Evolutionary conservation across 345 rosid species (phyloP), one percentile per base, ranked within the genome.

Genomic region (Kernera saxatilis): DNA sequence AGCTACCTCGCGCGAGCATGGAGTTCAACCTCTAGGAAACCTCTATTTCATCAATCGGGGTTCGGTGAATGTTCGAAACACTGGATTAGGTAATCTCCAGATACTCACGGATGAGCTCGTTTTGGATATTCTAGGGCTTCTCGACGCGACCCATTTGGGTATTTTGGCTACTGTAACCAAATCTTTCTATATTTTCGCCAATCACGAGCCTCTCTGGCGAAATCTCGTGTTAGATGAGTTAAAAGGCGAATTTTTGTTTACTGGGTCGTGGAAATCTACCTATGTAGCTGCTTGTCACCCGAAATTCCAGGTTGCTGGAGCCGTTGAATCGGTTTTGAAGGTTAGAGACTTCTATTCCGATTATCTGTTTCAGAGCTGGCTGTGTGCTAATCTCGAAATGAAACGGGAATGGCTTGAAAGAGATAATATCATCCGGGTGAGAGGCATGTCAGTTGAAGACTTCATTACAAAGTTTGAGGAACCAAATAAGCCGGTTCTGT

Each of bases 371-470:
- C 99, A 91, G 82, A 91, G 95, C 55, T 94, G 99, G 99, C 73
- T 94, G 25, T 94, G 97, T 82, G 97, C 99, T 43, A 94, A 86
- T 81, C 89, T 94, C 56, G 99, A 89, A 75, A 91, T 94, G 97
- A 94, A 87, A 79, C 84, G 83, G 2, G 92, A 89, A 69, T 94
- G 99, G 99, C 90, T 94, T 26, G 83, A 83, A 77, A 85, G 96
- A 58, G 97, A 94, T 40, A 88, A 88, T 80, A 84, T 94, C 46
- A 70, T 72, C 44, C 69, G 99, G 50, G 91, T 82, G 77, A 94
- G 75, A 66, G 89, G 89, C 17, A 76, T 94, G 56, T 81, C 87
- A 23, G 84, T 89, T 11, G 95, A 88, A 51, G 96, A 94, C 5
- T 91, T 91, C 51, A 78, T 91, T 43, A 60, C 27, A 15, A 78